Conservation (phyloP, 768 basidiomycete genomes). For the Flagelloscypha sp. region DNA sequence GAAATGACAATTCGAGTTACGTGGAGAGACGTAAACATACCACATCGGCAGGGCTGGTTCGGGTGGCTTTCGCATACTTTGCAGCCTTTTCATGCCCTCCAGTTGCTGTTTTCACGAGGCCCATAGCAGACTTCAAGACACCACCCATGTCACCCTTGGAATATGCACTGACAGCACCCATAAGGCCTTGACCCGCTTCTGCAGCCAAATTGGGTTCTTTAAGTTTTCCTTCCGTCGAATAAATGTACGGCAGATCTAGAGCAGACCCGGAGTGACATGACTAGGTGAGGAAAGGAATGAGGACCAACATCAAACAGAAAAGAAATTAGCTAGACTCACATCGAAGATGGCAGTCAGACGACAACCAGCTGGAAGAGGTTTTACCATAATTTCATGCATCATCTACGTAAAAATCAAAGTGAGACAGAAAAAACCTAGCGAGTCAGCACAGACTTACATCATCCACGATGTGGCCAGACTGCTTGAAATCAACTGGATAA, state of each 20-base stretch:
- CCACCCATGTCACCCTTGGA: slow-evolving; percentile 74
- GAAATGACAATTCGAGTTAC: neutral
- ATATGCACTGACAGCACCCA: slow-evolving; percentile 74
- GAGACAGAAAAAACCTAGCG: neutral
- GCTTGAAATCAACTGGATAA: slow-evolving; percentile 71
- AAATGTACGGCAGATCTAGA: slow-evolving; percentile 72
- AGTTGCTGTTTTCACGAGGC: slow-evolving; percentile 67
- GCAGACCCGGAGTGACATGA: slow-evolving; percentile 89
- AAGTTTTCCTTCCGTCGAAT: slow-evolving; percentile 91
- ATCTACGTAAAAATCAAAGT: slow-evolving; percentile 26
- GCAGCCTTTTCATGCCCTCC: slow-evolving; percentile 59
- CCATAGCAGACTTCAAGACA: slow-evolving; percentile 63
- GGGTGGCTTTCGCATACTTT: slow-evolving; percentile 49
- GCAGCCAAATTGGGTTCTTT: slow-evolving; percentile 88
- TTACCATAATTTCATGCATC: slow-evolving; percentile 77
- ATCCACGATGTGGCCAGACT: slow-evolving; percentile 74
- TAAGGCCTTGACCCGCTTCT: slow-evolving; percentile 80
- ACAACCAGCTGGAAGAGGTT: slow-evolving; percentile 75
- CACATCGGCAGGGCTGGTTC: slow-evolving; percentile 78
- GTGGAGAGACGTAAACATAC: no score
- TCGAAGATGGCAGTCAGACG: slow-evolving; percentile 80
- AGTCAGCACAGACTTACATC: slow-evolving; percentile 51
- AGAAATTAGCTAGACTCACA: slow-evolving; percentile 32
- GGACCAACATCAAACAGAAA: slow-evolving; percentile 2
- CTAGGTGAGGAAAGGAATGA: slow-evolving; percentile 24